Base-by-base conservation (phyloP, 495 filamentous ascomycete genomes). In the Copromyces sp. region DNA sequence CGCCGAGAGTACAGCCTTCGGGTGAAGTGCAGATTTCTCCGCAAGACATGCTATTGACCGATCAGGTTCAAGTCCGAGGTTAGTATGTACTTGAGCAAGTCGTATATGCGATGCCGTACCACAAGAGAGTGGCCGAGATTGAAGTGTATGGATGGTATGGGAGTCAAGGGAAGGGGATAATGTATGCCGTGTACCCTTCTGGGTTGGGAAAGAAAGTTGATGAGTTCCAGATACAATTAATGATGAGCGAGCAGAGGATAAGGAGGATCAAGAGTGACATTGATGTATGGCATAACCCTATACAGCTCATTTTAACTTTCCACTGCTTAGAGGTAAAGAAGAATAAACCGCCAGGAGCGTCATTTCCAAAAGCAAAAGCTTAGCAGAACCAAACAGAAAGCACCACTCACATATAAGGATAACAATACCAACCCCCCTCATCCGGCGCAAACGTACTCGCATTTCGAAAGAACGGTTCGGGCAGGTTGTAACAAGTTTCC, bases 1-100 rank as follows among this genome's bases (percentile, higher is more conserved):
- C 65, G 40, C 80, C 81, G 59, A 84, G 79, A 20, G 83, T 83
- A 78, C 83, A 85, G 61, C 83, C 83, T n/a, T 77, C 78, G n/a
- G 82, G 81, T 29, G 81, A 82, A 0, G 69, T 82, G 81, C 83
- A 84, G 37, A 83, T 78, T 4, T 76, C 79, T 29, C 73, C 77
- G 75, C 83, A 85, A 29, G 69, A 71, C 68, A 71, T 73, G 35
- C 71, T 75, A 3, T 45, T 35, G 53, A 17, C 29, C 53, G 29
- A 37, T 65, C 12, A 29, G 29, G 53, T 65, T 17, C 0, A 65
- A 17, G 29, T 6, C 37, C 14, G 29, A 9, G 29, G 29, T 65
- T 65, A 65, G 53, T 37, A 37, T 65, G 1, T 2, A 14, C 20
- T 53, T 53, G 3, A 35, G 32, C 29, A 35, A 14, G 2, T 65